Evolutionary conservation across 768 basidiomycete genomes (phyloP).

Genomic region (Naganishia friedmannii): DNA sequence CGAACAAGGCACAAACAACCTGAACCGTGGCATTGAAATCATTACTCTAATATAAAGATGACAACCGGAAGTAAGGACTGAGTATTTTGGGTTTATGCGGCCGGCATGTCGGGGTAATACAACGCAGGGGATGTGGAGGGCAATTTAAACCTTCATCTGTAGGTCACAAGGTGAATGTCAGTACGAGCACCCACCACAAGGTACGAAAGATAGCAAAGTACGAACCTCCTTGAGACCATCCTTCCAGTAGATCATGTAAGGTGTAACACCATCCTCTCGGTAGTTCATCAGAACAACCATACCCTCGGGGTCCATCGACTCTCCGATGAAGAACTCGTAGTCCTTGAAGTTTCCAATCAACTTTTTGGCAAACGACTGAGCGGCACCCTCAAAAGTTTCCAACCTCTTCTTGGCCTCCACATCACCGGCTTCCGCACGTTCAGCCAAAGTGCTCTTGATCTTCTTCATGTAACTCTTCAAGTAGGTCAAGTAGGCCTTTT

Average conservation of each 20-base stretch:
- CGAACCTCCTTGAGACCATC: slow-evolving; percentile 74
- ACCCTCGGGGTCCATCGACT: slow-evolving; percentile 70
- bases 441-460: slow-evolving; percentile 66
- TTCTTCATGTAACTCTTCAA: slow-evolving; percentile 97
- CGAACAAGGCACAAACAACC: too few relatives aligned
- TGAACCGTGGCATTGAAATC: slow-evolving; percentile 6
- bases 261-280: slow-evolving; percentile 62
- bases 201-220: background rate
- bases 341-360: slow-evolving; percentile 85
- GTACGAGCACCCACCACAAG: too few relatives aligned
- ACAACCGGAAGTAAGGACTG: slow-evolving; percentile 10
- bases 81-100: slow-evolving; percentile 12
- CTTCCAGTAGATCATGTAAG: slow-evolving; percentile 94
- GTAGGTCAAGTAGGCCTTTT: slow-evolving; percentile 75
- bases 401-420: slow-evolving; percentile 63
- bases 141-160: slow-evolving; percentile 31
- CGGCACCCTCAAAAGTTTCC: slow-evolving; percentile 75
- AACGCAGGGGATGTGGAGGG: slow-evolving; percentile 8
- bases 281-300: slow-evolving; percentile 95
- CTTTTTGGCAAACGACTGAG: slow-evolving; percentile 76
- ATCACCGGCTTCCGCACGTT: slow-evolving; percentile 60
- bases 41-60: slow-evolving; percentile 13
- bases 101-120: slow-evolving; percentile 9
- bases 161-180: background rate
- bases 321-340: slow-evolving; percentile 70